Percentiles rank a stretch among this genome's conserved stretches.
Evolutionary conservation across 495 filamentous ascomycete species (phyloP).

Genomic region (Podospora anserina): DNA sequence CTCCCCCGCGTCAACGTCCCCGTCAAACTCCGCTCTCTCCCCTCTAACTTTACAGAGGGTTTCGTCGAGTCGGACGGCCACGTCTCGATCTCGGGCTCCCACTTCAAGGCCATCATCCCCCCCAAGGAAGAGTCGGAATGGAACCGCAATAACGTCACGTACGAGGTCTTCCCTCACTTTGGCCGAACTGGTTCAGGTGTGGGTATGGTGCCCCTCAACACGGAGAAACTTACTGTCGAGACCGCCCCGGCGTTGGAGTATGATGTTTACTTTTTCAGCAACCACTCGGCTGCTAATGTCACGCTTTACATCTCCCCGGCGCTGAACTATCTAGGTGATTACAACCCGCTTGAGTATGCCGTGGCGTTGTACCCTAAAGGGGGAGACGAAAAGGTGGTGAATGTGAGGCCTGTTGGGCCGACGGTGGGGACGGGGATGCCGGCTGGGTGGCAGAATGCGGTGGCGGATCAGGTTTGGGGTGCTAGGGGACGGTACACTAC

Average conservation of each 20-base stretch:
- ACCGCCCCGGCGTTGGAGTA: conserved; percentile 60
- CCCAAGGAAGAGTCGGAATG: conserved; percentile 31
- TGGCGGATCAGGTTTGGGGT: conserved; percentile 59
- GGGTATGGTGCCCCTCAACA: conserved; percentile 52
- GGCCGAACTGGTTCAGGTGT: conserved; percentile 58
- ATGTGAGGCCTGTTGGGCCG: conserved; percentile 51
- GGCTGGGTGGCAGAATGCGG: conserved; percentile 54
- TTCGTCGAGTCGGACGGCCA: conserved; percentile 64
- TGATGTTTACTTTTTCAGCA: conserved; percentile 62
- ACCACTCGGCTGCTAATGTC: conserved; percentile 51
- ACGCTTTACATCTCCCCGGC: conserved; percentile 59
- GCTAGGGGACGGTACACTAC: conserved; percentile 47
- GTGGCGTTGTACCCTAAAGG: conserved; percentile 48
- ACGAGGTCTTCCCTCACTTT: conserved; percentile 53
- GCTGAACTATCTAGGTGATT: conserved; percentile 59
- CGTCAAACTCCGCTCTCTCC: conserved; percentile 51
- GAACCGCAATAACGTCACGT: conserved; percentile 41
- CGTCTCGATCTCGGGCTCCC: conserved; percentile 59
- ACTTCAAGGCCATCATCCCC: conserved; percentile 47
- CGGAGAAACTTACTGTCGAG: conserved; percentile 45
- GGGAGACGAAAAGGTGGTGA: conserved; percentile 28
- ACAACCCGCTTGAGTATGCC: conserved; percentile 57
- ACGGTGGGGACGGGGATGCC: conserved; percentile 50
- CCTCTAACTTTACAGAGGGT: conserved; percentile 54
- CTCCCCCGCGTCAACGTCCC: conserved; percentile 58